These are phyloP conservation scores for Leccinum fuscescens DNA, from an alignment of 1,284 basidiomycete genomes.

Conservation along the genomic window DNA sequence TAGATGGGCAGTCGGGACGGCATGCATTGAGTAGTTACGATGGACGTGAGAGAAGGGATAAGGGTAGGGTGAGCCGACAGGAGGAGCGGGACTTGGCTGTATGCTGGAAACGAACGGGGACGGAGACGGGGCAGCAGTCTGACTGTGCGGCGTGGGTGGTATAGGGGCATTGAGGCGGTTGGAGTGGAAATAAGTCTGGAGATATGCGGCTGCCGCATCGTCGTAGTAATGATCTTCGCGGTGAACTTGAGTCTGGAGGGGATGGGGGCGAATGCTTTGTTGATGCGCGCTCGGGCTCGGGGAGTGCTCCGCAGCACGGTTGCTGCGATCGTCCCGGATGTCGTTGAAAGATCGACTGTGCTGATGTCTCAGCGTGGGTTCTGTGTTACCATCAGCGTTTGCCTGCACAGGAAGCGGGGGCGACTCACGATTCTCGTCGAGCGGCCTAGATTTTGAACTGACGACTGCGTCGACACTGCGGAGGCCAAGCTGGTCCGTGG, in stretches of 20 bases:
- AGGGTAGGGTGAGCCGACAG: conserved; percentile 70
- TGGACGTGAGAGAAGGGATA: conserved; percentile 72
- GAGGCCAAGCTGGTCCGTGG: conserved; percentile 61
- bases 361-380: conserved; percentile 17
- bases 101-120: conserved; percentile 55
- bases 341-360: conserved; percentile 22
- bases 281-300: conserved; percentile 13
- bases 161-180: conserved; percentile 68
- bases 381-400: conserved; percentile 21
- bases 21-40: conserved; percentile 43
- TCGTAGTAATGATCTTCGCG: conserved; percentile 40
- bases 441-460: conserved; percentile 43
- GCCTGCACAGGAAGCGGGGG: conserved; percentile 3
- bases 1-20: conserved; percentile 41
- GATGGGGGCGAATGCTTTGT: conserved; percentile 22
- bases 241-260: conserved; percentile 30
- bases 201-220: conserved; percentile 55
- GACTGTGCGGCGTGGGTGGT: conserved; percentile 71
- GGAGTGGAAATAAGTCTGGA: conserved; percentile 56
- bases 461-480: conserved; percentile 53
- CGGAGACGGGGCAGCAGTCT: conserved; percentile 68
- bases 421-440: conserved; percentile 33
- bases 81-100: conserved; percentile 46
- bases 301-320: conserved; percentile 18
- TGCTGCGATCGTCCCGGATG: conserved; percentile 18